phyloP scores from a whole-genome alignment of 2,329 filamentous ascomycete species.

The Pezizomycotina sp. region DNA sequence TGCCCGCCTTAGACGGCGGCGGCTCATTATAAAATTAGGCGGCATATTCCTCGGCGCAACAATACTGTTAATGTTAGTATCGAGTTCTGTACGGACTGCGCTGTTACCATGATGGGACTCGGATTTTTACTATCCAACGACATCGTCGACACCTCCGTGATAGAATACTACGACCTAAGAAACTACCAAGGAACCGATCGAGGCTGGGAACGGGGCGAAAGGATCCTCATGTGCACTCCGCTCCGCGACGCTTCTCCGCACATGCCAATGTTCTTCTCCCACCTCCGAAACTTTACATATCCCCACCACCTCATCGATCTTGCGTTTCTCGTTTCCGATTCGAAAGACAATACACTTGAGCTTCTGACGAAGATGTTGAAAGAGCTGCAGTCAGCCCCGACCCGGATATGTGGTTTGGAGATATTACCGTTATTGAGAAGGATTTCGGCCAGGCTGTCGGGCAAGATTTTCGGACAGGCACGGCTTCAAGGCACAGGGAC shows the following conservation, averaged over 20 bases:
- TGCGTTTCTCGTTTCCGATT: slow-evolving; percentile 92
- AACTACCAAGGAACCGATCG: slow-evolving; percentile 80
- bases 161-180: slow-evolving; percentile 90
- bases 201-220: slow-evolving; percentile 91
- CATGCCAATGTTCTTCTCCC: slow-evolving; percentile 96
- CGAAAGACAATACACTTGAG: slow-evolving; percentile 73
- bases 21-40: slow-evolving; percentile 10
- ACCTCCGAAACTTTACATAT: slow-evolving; percentile 90
- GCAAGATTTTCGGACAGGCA: slow-evolving; percentile 92
- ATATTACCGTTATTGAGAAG: slow-evolving; percentile 96
- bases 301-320: slow-evolving; percentile 92
- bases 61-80: slow-evolving; percentile 12
- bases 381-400: slow-evolving; percentile 64
- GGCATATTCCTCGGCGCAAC: slow-evolving; percentile 4
- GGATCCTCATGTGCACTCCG: slow-evolving; percentile 86
- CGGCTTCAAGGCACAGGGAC: slow-evolving; percentile 90
- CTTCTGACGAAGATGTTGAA: slow-evolving; percentile 60
- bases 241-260: slow-evolving; percentile 84
- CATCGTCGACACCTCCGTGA: slow-evolving; percentile 73
- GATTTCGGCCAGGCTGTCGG: slow-evolving; percentile 97
- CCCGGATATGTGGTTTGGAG: slow-evolving; percentile 68
- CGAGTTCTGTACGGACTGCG: slow-evolving; percentile 9
- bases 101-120: slow-evolving; percentile 13
- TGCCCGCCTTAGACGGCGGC: slow-evolving; percentile 10
- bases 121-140: slow-evolving; percentile 29